Conservation (phyloP, 768 basidiomycete genomes). For the Lepiota brunneoincarnata region DNA sequence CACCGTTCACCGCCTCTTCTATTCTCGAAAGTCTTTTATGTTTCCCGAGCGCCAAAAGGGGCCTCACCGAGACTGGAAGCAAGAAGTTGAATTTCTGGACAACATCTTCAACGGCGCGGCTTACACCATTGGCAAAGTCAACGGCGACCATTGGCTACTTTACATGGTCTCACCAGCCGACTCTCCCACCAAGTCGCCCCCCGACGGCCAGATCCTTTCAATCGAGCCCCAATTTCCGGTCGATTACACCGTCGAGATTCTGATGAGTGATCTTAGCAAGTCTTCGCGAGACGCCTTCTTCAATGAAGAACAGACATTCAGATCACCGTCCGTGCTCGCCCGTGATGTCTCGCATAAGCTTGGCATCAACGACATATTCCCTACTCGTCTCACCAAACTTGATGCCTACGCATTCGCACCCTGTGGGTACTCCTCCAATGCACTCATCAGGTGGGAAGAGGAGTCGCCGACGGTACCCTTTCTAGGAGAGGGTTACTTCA, state of each 20-base stretch:
- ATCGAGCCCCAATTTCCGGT: slow-evolving; percentile 29
- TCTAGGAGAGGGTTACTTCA: slow-evolving; percentile 88
- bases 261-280: slow-evolving; percentile 89
- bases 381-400: slow-evolving; percentile 71
- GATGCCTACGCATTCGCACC: slow-evolving; percentile 94
- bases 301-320: slow-evolving; percentile 25
- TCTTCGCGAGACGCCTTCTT: slow-evolving; percentile 75
- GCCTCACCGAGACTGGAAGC: slow-evolving; percentile 91
- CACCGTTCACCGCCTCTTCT: slow-evolving; percentile 89
- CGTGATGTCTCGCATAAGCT: slow-evolving; percentile 63
- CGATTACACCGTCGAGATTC: slow-evolving; percentile 96
- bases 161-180: slow-evolving; percentile 75
- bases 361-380: slow-evolving; percentile 83
- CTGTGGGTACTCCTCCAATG: slow-evolving; percentile 96
- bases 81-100: slow-evolving; percentile 91
- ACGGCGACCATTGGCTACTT: slow-evolving; percentile 97
- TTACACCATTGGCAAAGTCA: slow-evolving; percentile 96
- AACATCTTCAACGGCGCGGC: slow-evolving; percentile 88
- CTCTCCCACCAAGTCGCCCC: slow-evolving; percentile 19
- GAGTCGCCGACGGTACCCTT: slow-evolving; percentile 24
- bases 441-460: slow-evolving; percentile 68
- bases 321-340: slow-evolving; percentile 49
- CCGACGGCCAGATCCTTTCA: slow-evolving; percentile 3
- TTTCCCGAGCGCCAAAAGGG: slow-evolving; percentile 95
- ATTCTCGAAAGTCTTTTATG: slow-evolving; percentile 98